Conservation (phyloP, 768 basidiomycete genomes). For the Pleurotus platypus region DNA sequence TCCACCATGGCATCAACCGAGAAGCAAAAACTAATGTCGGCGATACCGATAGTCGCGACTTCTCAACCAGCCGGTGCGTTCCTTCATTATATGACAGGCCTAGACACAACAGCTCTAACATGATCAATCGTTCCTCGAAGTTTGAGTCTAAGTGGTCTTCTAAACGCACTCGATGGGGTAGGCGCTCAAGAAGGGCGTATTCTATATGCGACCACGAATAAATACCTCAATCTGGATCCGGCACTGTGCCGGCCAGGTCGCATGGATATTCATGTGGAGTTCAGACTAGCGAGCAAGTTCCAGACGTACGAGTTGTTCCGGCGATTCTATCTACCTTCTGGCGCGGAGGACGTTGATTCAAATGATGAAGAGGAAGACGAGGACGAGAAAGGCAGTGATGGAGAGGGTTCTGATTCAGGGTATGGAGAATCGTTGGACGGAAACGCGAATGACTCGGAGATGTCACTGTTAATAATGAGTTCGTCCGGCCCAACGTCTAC, state of each 20-base stretch:
- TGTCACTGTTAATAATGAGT: slow-evolving; percentile 6
- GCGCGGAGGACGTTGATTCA: slow-evolving; percentile 12
- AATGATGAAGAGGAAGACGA: slow-evolving; percentile 18
- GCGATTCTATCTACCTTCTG: slow-evolving; percentile 49
- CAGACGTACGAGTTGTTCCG: slow-evolving; percentile 58
- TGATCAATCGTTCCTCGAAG: slow-evolving; percentile 16
- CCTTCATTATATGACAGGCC: background rate
- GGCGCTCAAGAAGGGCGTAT: slow-evolving; percentile 67
- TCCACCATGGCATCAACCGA: slow-evolving; percentile 31
- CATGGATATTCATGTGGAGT: slow-evolving; percentile 67
- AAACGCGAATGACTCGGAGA: slow-evolving; percentile 15
- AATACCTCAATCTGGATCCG: slow-evolving; percentile 53
- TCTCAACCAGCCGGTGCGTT: slow-evolving; percentile 6
- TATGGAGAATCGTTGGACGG: slow-evolving; percentile 5
- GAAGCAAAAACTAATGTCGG: slow-evolving; percentile 12
- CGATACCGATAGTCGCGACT: slow-evolving; percentile 7
- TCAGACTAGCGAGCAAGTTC: slow-evolving; percentile 53
- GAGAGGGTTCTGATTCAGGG: slow-evolving; percentile 12
- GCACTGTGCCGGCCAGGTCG: slow-evolving; percentile 66
- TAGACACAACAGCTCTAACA: no score
- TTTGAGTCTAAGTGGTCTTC: slow-evolving; percentile 60
- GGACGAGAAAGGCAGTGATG: slow-evolving; percentile 8
- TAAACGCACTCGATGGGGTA: slow-evolving; percentile 69
- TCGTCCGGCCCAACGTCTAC: slow-evolving; percentile 9
- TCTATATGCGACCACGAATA: slow-evolving; percentile 72